These are phyloP conservation scores for Capsella bursapastoris DNA, from an alignment of 345 rosid species.

Conservation along the genomic window DNA sequence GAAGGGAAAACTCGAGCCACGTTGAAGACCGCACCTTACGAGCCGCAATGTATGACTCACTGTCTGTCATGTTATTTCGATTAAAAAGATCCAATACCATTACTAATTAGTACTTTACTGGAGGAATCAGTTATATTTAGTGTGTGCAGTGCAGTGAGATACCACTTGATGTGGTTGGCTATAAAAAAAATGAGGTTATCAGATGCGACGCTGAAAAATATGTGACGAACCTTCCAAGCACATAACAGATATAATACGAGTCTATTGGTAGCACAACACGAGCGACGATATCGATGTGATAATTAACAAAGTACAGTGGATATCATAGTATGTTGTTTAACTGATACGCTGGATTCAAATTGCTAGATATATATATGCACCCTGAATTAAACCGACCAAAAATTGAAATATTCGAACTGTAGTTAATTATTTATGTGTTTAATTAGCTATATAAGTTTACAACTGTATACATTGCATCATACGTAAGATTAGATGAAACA, in stretches of 20 bases:
- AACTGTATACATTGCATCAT: neutral
- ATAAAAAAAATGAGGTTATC: no score
- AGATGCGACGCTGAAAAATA: constrained; percentile 18
- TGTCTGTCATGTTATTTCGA: constrained; percentile 36
- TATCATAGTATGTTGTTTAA: neutral
- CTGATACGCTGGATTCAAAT: neutral
- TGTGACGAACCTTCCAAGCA: constrained; percentile 26
- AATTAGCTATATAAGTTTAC: neutral
- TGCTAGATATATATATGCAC: neutral
- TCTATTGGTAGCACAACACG: neutral
- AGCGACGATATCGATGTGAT: neutral
- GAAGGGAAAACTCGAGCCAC: constrained; percentile 25
- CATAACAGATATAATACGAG: neutral
- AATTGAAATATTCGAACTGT: neutral
- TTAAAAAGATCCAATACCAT: neutral
- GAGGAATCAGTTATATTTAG: no score
- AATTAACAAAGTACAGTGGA: no score
- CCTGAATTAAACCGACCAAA: neutral
- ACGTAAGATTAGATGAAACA: neutral
- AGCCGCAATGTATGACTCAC: constrained; percentile 41
- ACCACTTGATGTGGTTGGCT: no score
- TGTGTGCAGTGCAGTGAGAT: no score
- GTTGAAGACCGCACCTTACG: constrained; percentile 42
- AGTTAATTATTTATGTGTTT: neutral
- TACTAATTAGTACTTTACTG: neutral